A percentile compares a stretch with the other conserved stretches of the same genome.
These are phyloP conservation scores for Neonectria hederae DNA, from an alignment of 2,329 filamentous ascomycete genomes.

Conservation along the genomic window DNA sequence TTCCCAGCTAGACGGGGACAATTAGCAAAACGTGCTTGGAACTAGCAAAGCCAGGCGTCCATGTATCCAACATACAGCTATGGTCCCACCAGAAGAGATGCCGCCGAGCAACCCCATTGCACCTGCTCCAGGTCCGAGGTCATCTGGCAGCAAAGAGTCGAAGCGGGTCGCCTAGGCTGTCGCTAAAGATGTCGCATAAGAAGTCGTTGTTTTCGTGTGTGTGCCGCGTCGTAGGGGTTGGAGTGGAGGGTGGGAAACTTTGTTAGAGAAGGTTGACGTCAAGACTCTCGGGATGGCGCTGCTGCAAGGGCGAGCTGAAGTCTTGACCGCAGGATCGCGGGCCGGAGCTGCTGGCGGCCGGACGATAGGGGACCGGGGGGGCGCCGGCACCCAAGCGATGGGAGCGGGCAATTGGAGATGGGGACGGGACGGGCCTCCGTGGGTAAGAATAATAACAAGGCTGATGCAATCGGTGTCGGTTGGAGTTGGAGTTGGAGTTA, in stretches of 20 bases:
- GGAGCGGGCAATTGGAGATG: constrained; percentile 12
- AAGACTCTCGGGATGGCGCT: constrained; percentile 23
- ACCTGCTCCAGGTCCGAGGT: constrained; percentile 52
- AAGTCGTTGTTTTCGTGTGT: constrained; percentile 11
- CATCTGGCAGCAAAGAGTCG: constrained; percentile 55
- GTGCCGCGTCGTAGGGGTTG: neutral
- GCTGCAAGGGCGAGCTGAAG: constrained; percentile 21
- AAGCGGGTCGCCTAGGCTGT: constrained; percentile 23
- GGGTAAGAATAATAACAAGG: constrained; percentile 10
- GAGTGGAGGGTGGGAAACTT: neutral
- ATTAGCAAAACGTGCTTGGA: constrained; percentile 33
- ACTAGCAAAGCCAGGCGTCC: neutral
- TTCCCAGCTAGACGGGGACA: constrained; percentile 73
- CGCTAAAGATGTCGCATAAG: constrained; percentile 40
- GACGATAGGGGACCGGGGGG: constrained; percentile 21
- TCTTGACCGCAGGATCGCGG: constrained; percentile 23
- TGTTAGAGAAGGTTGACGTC: constrained; percentile 27
- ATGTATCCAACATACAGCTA: constrained; percentile 67
- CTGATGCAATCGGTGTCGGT: constrained; percentile 28
- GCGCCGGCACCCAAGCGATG: constrained; percentile 31
- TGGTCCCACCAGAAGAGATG: constrained; percentile 80
- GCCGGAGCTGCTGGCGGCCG: constrained; percentile 11
- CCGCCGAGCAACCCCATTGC: constrained; percentile 78
- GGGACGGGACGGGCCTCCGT: neutral
- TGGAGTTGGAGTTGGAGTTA: constrained; percentile 17